Evolutionary conservation across 306 rosid species (phyloP).

Genomic region (Alnus rubra): DNA sequence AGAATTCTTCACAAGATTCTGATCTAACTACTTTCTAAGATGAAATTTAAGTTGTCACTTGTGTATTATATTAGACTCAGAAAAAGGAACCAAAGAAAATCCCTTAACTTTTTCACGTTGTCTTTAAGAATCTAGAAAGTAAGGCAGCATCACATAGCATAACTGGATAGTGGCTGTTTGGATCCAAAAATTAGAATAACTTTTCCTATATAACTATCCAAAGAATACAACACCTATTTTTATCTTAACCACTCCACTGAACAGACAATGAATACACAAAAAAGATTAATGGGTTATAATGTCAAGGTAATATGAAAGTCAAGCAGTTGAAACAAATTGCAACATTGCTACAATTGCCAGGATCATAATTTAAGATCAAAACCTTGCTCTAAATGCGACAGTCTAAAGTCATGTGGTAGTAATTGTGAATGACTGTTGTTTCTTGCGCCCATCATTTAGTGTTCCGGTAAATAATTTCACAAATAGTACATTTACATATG

Average conservation of each 20-base stretch:
- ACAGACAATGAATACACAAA: not conserved
- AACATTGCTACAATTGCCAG: not conserved
- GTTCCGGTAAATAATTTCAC: not conserved
- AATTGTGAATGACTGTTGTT: not conserved
- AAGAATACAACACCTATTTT: not conserved
- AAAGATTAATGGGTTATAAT: not conserved
- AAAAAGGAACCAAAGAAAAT: not conserved
- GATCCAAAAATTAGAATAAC: not conserved
- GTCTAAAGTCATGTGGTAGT: not conserved
- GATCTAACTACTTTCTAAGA: not conserved
- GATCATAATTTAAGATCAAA: not conserved
- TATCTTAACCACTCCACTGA: not conserved
- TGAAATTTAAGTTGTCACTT: not conserved
- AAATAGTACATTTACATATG: not conserved
- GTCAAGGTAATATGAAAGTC: not conserved
- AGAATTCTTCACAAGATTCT: slow-evolving; percentile 2
- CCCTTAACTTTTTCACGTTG: not conserved
- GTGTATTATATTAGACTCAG: not conserved
- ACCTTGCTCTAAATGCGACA: not conserved
- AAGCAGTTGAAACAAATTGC: not conserved
- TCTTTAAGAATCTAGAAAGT: not conserved
- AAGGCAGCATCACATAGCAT: not conserved
- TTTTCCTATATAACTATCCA: not conserved
- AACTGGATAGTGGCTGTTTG: not conserved
- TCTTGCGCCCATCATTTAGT: not conserved